Conservation (phyloP, 352 stramenopile genomes). For the Phytophthora sojae region DNA sequence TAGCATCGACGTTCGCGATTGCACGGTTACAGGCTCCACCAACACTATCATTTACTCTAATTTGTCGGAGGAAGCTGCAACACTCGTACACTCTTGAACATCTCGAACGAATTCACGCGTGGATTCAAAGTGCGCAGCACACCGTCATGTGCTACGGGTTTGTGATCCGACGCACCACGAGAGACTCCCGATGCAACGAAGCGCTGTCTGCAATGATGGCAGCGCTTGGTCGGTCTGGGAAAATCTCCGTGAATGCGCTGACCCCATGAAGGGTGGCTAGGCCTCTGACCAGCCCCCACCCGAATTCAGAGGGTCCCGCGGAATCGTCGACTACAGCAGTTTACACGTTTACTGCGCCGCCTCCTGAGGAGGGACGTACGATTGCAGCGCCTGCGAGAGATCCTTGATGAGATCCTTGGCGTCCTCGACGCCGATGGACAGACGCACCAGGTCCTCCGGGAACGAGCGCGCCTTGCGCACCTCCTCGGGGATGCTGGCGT, state of each 20-base stretch:
- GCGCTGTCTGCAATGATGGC: slow-evolving; percentile 25
- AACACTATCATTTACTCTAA: slow-evolving; percentile 24
- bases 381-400: slow-evolving; percentile 91
- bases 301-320: slow-evolving; percentile 43
- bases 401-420: slow-evolving; percentile 95
- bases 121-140: slow-evolving; percentile 47
- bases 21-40: slow-evolving; percentile 7
- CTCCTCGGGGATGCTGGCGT: slow-evolving; percentile 94
- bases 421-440: slow-evolving; percentile 96
- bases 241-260: slow-evolving; percentile 21
- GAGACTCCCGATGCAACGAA: slow-evolving; percentile 29
- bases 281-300: slow-evolving; percentile 36
- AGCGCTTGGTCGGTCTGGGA: slow-evolving; percentile 16
- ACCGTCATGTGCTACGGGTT: slow-evolving; percentile 39
- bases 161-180: slow-evolving; percentile 38
- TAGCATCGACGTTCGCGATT: slow-evolving; percentile 7
- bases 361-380: slow-evolving; percentile 56
- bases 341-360: slow-evolving; percentile 13
- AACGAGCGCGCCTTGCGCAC: slow-evolving; percentile 92
- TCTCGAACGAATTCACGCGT: slow-evolving; percentile 27
- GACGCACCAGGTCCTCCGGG: slow-evolving; percentile 93
- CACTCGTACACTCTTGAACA: background rate
- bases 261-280: slow-evolving; percentile 44
- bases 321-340: slow-evolving; percentile 14
- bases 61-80: slow-evolving; percentile 11